Evolutionary conservation across 805 yeast species (phyloP).

Genomic region (Candida taoyuanica): DNA sequence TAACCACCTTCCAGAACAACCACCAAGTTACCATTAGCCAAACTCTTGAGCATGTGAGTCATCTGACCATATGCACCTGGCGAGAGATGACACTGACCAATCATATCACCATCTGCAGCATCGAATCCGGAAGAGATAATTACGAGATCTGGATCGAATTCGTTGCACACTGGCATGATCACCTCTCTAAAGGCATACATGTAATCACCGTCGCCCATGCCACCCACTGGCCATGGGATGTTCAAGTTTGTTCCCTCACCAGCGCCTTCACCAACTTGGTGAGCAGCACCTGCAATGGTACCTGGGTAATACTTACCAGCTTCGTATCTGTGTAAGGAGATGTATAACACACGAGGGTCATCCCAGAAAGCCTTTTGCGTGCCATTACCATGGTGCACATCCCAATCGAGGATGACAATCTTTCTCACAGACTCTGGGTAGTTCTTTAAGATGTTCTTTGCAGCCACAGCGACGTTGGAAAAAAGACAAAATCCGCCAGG

Average conservation of each 20-base stretch:
- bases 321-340: constrained; percentile 90
- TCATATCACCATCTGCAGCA: constrained; percentile 97
- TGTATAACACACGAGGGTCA: constrained; percentile 86
- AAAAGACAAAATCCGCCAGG: constrained; percentile 97
- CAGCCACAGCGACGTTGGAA: constrained; percentile 96
- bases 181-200: constrained; percentile 84
- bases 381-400: constrained; percentile 98
- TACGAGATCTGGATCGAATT: constrained; percentile 88
- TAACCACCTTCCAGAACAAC: constrained; percentile 97
- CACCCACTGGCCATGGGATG: constrained; percentile 89
- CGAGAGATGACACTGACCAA: constrained; percentile 93
- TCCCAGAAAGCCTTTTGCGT: constrained; percentile 88
- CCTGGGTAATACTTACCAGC: constrained; percentile 94
- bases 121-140: constrained; percentile 95
- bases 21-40: constrained; percentile 85
- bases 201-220: constrained; percentile 95
- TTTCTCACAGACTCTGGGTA: constrained; percentile 87
- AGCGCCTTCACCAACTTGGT: constrained; percentile 75
- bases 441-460: constrained; percentile 70
- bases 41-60: constrained; percentile 84
- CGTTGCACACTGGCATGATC: constrained; percentile 82
- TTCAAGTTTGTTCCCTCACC: constrained; percentile 89
- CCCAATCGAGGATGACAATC: constrained; percentile 92
- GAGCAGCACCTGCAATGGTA: constrained; percentile 75
- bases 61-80: constrained; percentile 96